Conservation (phyloP, 2,329 filamentous ascomycete genomes). For the Lasiodiplodia theobromae region DNA sequence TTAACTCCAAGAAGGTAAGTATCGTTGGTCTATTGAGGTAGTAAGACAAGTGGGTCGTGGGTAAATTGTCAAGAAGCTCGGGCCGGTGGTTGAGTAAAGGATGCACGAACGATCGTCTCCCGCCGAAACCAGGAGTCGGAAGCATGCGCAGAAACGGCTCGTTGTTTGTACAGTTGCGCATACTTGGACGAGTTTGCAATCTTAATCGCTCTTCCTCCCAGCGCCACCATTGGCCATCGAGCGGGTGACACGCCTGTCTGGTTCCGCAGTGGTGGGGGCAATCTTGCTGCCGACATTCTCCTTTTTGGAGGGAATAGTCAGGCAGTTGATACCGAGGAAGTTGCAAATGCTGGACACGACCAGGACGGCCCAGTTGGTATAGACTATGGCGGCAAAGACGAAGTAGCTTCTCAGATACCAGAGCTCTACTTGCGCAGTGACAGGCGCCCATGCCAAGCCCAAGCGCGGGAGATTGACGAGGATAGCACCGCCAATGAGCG, state of each 20-base stretch:
- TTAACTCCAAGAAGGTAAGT: constrained; percentile 1
- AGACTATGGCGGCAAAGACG: constrained; percentile 80
- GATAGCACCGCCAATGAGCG: constrained; percentile 83
- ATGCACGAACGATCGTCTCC: background rate
- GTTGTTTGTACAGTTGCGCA: background rate
- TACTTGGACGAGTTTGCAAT: background rate
- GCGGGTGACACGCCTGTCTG: constrained; percentile 20
- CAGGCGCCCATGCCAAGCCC: constrained; percentile 54
- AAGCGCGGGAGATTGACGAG: constrained; percentile 82
- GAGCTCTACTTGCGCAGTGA: constrained; percentile 67
- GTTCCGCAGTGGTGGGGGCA: constrained; percentile 1
- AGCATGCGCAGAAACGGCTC: background rate
- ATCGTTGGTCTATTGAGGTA: background rate
- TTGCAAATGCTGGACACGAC: constrained; percentile 91
- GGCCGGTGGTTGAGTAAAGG: background rate
- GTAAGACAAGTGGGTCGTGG: background rate
- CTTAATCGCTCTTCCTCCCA: constrained; percentile 24
- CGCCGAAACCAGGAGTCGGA: background rate
- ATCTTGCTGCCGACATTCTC: constrained; percentile 34
- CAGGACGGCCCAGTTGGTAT: constrained; percentile 90
- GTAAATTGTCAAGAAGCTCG: constrained; percentile 1
- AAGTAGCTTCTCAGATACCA: constrained; percentile 87
- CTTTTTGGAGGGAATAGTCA: constrained; percentile 72
- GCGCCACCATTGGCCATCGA: constrained; percentile 26
- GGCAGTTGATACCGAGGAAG: constrained; percentile 90